phyloP scores from a whole-genome alignment of 768 basidiomycete genomes.

The Exidia glandulosa region DNA sequence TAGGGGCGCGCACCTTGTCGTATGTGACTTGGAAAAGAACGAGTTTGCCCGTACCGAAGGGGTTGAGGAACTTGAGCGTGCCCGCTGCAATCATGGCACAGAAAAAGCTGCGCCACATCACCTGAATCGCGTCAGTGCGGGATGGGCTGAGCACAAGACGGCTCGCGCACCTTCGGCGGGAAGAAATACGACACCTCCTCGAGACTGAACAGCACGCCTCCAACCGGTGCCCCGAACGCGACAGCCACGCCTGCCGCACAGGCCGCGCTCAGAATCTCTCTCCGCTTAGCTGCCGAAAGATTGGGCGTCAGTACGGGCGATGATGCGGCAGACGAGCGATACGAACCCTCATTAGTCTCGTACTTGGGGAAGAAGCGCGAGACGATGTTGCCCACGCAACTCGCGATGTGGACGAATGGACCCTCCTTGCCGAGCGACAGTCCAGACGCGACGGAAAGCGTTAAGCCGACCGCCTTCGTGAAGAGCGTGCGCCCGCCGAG shows the following conservation, averaged over 20 bases:
- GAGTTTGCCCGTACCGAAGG: conserved; percentile 90
- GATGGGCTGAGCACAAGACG: not conserved
- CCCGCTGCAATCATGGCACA: conserved; percentile 29
- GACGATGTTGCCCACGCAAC: conserved; percentile 87
- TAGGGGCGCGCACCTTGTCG: conserved; percentile 43
- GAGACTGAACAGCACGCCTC: conserved; percentile 82
- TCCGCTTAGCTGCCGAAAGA: conserved; percentile 64
- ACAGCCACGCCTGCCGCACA: conserved; percentile 97
- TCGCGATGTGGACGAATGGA: conserved; percentile 85
- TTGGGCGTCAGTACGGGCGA: not conserved
- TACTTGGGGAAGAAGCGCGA: conserved; percentile 81
- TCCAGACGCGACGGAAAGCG: conserved; percentile 87
- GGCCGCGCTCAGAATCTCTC: conserved; percentile 91
- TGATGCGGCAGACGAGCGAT: conserved; percentile 1
- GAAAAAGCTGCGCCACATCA: conserved; percentile 22
- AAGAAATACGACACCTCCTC: conserved; percentile 98
- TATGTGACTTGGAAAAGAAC: conserved; percentile 89
- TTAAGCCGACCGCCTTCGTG: conserved; percentile 81
- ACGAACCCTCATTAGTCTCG: conserved; percentile 84
- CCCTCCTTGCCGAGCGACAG: conserved; percentile 72
- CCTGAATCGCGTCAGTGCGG: not conserved
- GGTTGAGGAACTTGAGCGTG: conserved; percentile 47
- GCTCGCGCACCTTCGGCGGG: conserved; percentile 63
- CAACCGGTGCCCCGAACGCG: conserved; percentile 94
- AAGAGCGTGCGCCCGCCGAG: conserved; percentile 83